A percentile compares a stretch with the other conserved stretches of the same genome.
Evolutionary conservation across 2,329 filamentous ascomycete genomes (phyloP).

Genomic region (Ambrosiella cleistominuta): DNA sequence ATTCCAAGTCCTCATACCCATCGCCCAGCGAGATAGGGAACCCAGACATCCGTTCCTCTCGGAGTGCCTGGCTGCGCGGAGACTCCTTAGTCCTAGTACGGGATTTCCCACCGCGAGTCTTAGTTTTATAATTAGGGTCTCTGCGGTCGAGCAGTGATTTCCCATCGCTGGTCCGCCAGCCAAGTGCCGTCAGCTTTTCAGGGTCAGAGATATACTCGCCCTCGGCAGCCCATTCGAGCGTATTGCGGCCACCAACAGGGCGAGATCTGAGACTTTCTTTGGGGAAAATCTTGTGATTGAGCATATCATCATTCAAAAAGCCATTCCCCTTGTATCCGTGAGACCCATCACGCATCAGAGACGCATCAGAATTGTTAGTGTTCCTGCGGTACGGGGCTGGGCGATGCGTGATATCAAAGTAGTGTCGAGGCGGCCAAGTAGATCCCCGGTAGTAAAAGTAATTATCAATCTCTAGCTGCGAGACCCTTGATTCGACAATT

Average conservation of each 20-base stretch:
- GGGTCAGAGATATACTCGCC: not conserved
- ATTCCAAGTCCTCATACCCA: not conserved
- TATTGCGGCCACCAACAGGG: not conserved
- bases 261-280: not conserved
- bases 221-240: not conserved
- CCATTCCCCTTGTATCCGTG: not conserved
- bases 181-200: not conserved
- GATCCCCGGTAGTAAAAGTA: not conserved
- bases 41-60: not conserved
- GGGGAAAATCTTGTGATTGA: not conserved
- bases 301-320: not conserved
- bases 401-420: not conserved
- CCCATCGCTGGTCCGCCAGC: not conserved
- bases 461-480: not conserved
- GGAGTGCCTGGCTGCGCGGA: not conserved
- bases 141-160: no score
- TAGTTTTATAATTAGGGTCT: no score
- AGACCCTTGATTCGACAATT: not conserved
- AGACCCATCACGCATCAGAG: not conserved
- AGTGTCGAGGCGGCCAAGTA: not conserved
- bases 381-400: not conserved
- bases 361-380: not conserved
- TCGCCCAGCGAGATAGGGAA: not conserved
- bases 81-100: no score
- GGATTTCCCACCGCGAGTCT: no score